Percentiles rank a stretch among this genome's conserved stretches.
These are phyloP conservation scores for Paspalum notatum DNA, from an alignment of 176 grass and related monocot genomes.

Conservation along the genomic window DNA sequence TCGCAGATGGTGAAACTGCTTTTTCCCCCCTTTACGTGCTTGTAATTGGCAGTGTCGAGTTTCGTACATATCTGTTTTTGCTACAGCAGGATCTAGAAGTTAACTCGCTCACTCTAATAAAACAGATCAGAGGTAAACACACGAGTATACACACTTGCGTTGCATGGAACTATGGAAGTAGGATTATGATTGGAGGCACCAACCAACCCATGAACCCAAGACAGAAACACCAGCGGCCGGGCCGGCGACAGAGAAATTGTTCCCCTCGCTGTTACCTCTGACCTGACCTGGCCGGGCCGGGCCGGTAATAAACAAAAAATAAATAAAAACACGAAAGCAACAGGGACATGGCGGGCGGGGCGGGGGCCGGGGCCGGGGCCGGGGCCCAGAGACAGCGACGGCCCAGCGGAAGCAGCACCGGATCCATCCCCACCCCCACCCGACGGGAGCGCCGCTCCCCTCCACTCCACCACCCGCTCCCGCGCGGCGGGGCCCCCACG, in stretches of 20 bases:
- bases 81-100: no score
- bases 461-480: conserved; percentile 5
- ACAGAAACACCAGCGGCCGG: conserved; percentile 3
- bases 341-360: neutral
- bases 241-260: conserved; percentile 21
- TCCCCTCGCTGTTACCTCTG: neutral
- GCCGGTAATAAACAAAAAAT: no score
- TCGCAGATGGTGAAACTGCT: neutral
- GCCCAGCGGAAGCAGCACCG: neutral
- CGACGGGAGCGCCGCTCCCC: neutral
- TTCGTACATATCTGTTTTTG: no score
- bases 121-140: no score
- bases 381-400: conserved; percentile 24
- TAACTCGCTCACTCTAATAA: no score
- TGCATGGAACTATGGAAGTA: no score
- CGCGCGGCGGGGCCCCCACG: neutral
- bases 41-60: no score
- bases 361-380: no score
- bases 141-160: no score
- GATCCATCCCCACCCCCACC: neutral
- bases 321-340: conserved; percentile 4
- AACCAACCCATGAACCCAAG: no score
- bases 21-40: no score
- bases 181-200: conserved; percentile 18
- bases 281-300: no score